A percentile compares a stretch with the other conserved stretches of the same genome.
Conservation (phyloP, 257 asterid genomes). For the Ocimum tenuiflorum region DNA sequence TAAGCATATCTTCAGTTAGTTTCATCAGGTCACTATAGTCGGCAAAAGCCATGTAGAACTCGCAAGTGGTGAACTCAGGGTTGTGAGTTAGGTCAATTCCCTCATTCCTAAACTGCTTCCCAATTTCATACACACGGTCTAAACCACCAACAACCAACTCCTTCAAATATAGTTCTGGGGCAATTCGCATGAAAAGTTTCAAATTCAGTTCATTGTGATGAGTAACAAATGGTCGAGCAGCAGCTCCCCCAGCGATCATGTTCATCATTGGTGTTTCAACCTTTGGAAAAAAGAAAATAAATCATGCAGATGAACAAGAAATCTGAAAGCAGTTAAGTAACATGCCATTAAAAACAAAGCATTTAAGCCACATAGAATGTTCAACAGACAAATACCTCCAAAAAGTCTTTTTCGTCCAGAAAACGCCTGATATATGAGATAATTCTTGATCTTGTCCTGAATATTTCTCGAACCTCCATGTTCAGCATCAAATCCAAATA, state of each 20-base stretch:
- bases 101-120: constrained; percentile 83
- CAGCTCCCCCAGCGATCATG: constrained; percentile 89
- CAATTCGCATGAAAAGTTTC: constrained; percentile 75
- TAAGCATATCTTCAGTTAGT: constrained; percentile 73
- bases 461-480: constrained; percentile 64
- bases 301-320: constrained; percentile 3
- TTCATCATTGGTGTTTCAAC: constrained; percentile 95
- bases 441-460: constrained; percentile 64
- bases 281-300: constrained; percentile 23
- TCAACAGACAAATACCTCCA: constrained; percentile 41
- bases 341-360: neutral
- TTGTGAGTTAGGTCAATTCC: constrained; percentile 90
- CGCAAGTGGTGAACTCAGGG: constrained; percentile 95
- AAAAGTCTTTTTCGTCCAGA: constrained; percentile 57
- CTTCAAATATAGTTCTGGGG: constrained; percentile 76
- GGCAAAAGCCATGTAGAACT: constrained; percentile 86
- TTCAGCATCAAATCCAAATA: constrained; percentile 82
- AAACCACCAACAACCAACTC: constrained; percentile 80
- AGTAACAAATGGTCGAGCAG: constrained; percentile 84
- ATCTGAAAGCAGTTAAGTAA: constrained; percentile 11
- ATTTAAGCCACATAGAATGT: neutral
- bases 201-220: constrained; percentile 80
- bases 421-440: constrained; percentile 56
- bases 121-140: constrained; percentile 83
- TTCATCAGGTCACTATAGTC: constrained; percentile 85